Evolutionary conservation across 2,329 filamentous ascomycete genomes (phyloP).

Genomic region (Cladobotryum protrusum): DNA sequence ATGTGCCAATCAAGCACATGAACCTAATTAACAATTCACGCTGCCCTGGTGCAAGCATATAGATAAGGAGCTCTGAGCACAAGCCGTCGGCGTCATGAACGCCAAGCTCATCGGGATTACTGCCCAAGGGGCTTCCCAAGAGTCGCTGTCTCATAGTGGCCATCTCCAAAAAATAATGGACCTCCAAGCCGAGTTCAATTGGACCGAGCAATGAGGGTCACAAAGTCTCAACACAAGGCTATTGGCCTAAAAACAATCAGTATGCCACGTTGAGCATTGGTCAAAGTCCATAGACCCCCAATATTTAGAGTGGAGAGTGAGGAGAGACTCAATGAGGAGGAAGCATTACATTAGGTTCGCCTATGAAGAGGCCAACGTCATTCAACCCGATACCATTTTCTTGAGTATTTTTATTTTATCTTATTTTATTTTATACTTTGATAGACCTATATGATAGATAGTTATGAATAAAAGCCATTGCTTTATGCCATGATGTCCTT

Average conservation of each 20-base stretch:
- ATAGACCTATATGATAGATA: too few relatives aligned
- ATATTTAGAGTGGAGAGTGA: too few relatives aligned
- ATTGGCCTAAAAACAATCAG: not conserved
- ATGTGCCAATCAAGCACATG: not conserved
- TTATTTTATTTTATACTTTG: too few relatives aligned
- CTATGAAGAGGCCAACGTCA: too few relatives aligned
- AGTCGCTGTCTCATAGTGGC: conserved; percentile 8
- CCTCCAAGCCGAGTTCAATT: conserved; percentile 6
- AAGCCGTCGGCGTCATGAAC: not conserved
- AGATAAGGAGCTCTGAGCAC: not conserved
- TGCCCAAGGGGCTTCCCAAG: conserved; percentile 6
- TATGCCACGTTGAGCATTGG: conserved; percentile 4
- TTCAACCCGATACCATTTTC: too few relatives aligned
- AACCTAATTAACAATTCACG: not conserved
- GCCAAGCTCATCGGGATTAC: conserved; percentile 6
- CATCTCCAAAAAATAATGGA: conserved; percentile 5
- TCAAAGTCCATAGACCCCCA: not conserved
- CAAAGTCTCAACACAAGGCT: conserved; percentile 1
- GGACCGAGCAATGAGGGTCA: not conserved
- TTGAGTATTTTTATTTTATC: too few relatives aligned
- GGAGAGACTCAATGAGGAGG: too few relatives aligned
- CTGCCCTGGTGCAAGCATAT: not conserved
- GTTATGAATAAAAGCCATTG: too few relatives aligned
- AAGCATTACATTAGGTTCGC: too few relatives aligned
- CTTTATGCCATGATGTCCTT: too few relatives aligned